These are phyloP conservation scores for Penicillium freii DNA, from an alignment of 2,329 filamentous ascomycete genomes.

Conservation along the genomic window DNA sequence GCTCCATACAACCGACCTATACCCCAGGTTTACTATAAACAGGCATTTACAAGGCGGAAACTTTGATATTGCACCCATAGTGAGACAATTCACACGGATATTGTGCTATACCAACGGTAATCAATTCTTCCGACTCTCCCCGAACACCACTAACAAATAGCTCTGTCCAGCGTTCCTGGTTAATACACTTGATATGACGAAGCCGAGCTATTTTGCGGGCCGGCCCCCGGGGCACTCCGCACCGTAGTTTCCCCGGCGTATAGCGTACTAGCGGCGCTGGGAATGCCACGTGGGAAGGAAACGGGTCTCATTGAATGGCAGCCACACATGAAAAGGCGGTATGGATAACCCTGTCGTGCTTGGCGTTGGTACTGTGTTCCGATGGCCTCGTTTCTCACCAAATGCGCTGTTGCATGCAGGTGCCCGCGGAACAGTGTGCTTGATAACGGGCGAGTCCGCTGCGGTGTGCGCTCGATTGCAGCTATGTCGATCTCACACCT, in stretches of 20 bases:
- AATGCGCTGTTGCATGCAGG: conserved; percentile 5
- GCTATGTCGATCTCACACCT: neutral
- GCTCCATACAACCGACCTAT: neutral
- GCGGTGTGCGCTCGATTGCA: conserved; percentile 13
- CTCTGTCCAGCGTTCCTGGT: neutral
- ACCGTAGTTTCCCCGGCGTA: neutral
- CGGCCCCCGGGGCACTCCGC: neutral
- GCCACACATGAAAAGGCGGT: conserved; percentile 17
- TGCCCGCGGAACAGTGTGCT: neutral
- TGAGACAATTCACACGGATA: neutral
- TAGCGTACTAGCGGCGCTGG: conserved; percentile 1
- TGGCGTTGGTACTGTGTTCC: neutral
- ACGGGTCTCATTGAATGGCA: conserved; percentile 11
- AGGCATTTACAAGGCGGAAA: neutral
- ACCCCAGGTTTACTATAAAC: neutral
- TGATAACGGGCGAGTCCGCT: conserved; percentile 4
- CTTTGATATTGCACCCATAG: neutral
- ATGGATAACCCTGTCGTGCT: conserved; percentile 9
- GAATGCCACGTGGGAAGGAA: conserved; percentile 20
- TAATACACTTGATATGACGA: conserved; percentile 1
- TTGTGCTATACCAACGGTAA: conserved; percentile 3
- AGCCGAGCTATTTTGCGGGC: conserved; percentile 7
- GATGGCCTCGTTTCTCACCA: neutral
- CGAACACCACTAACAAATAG: neutral
- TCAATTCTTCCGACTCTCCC: neutral